phyloP scores from a whole-genome alignment of 2,329 filamentous ascomycete genomes.

The Plectosphaerella cucumerina region DNA sequence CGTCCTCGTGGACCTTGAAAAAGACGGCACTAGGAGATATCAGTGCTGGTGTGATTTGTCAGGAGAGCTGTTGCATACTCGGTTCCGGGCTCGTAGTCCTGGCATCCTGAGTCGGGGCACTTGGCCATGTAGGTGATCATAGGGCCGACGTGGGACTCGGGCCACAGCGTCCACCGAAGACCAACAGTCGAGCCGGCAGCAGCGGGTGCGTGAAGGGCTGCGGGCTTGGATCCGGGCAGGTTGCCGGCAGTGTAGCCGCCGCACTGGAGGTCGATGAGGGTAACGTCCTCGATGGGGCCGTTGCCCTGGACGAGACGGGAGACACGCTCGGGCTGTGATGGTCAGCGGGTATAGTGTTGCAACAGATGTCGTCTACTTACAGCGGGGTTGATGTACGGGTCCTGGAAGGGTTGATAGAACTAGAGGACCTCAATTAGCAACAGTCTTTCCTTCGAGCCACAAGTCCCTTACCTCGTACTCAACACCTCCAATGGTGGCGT shows the following conservation, averaged over 20 bases:
- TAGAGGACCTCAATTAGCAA: constrained; percentile 10
- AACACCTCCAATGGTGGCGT: constrained; percentile 36
- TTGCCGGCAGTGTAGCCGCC: constrained; percentile 47
- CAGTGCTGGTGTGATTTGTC: constrained; percentile 9
- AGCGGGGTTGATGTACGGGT: constrained; percentile 9
- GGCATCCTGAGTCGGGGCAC: constrained; percentile 49
- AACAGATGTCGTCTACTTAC: background rate
- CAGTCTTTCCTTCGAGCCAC: background rate
- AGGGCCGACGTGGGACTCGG: constrained; percentile 47
- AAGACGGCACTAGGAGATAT: constrained; percentile 36
- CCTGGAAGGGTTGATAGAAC: constrained; percentile 26
- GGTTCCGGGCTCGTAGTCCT: constrained; percentile 41
- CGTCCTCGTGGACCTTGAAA: constrained; percentile 50
- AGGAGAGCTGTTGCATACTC: constrained; percentile 7
- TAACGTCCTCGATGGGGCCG: constrained; percentile 51
- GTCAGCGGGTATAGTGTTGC: background rate
- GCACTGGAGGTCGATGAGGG: constrained; percentile 51
- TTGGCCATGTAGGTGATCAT: constrained; percentile 56
- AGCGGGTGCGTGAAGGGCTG: constrained; percentile 47
- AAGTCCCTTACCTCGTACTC: constrained; percentile 25
- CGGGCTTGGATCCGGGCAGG: constrained; percentile 43
- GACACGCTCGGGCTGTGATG: constrained; percentile 24
- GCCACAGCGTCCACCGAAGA: constrained; percentile 51
- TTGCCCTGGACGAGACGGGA: constrained; percentile 55
- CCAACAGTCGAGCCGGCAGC: constrained; percentile 49